Conservation (phyloP, 805 yeast genomes). For the Nakazawaea holstii region DNA sequence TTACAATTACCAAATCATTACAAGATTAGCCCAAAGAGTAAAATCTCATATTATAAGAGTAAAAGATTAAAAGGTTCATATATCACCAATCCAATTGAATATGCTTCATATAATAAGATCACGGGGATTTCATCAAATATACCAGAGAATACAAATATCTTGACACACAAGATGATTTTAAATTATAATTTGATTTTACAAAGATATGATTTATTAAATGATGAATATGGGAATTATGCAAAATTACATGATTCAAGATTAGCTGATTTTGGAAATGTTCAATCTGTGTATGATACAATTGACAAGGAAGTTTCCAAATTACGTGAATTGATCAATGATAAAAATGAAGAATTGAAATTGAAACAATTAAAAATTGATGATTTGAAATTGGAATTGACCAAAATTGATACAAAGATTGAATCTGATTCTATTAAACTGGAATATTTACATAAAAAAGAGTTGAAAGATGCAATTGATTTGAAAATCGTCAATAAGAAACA, state of each 20-base stretch:
- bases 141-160: slow-evolving; percentile 27
- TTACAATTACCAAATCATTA: slow-evolving; percentile 17
- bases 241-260: slow-evolving; percentile 33
- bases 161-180: slow-evolving; percentile 62
- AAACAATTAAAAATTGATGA: slow-evolving; percentile 16
- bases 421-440: slow-evolving; percentile 27
- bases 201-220: slow-evolving; percentile 34
- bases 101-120: slow-evolving; percentile 21
- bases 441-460: slow-evolving; percentile 41
- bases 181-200: slow-evolving; percentile 44
- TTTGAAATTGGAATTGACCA: slow-evolving; percentile 19
- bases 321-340: slow-evolving; percentile 25
- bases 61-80: slow-evolving; percentile 58
- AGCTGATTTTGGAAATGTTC: slow-evolving; percentile 36
- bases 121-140: slow-evolving; percentile 27
- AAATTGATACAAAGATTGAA: slow-evolving; percentile 24
- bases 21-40: slow-evolving; percentile 19
- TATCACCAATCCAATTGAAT: slow-evolving; percentile 59
- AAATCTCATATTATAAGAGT: slow-evolving; percentile 44
- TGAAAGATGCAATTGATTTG: slow-evolving; percentile 36
- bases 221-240: slow-evolving; percentile 43
- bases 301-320: slow-evolving; percentile 38
- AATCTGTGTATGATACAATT: slow-evolving; percentile 40
- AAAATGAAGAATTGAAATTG: slow-evolving; percentile 22
- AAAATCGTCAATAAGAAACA: slow-evolving; percentile 35